Percentiles rank a stretch among this genome's conserved stretches.
phyloP scores from a whole-genome alignment of 768 basidiomycete genomes.

The Boletus reticulatus region DNA sequence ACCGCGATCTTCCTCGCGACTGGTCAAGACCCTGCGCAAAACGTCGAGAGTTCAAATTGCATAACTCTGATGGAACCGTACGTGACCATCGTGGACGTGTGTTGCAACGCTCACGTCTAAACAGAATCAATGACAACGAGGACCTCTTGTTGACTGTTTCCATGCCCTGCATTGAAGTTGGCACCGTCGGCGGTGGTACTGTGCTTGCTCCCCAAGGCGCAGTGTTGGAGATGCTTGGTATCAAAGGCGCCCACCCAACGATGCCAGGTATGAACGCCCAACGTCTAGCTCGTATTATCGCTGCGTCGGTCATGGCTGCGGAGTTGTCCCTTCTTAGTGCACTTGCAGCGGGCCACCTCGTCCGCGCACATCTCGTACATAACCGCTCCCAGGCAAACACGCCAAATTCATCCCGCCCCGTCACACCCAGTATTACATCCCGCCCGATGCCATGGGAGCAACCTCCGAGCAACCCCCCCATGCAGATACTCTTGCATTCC shows the following conservation, averaged over 20 bases:
- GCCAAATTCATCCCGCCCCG: constrained; percentile 60
- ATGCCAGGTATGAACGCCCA: constrained; percentile 89
- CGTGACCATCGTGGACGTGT: constrained; percentile 29
- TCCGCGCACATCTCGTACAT: constrained; percentile 89
- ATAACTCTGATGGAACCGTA: constrained; percentile 99
- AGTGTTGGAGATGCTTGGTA: constrained; percentile 91
- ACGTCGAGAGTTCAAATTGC: constrained; percentile 97
- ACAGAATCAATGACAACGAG: constrained; percentile 80
- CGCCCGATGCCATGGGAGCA: constrained; percentile 25
- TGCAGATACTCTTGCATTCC: constrained; percentile 30
- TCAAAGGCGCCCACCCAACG: constrained; percentile 85
- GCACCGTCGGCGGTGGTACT: constrained; percentile 96
- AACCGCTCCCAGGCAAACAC: constrained; percentile 85
- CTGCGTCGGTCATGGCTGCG: constrained; percentile 94
- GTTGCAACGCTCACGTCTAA: constrained; percentile 1
- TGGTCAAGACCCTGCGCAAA: constrained; percentile 98
- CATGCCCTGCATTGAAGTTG: constrained; percentile 99
- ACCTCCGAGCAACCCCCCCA: constrained; percentile 10
- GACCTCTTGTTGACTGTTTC: constrained; percentile 91
- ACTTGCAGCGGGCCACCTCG: constrained; percentile 91
- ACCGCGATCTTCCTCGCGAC: constrained; percentile 95
- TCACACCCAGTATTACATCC: constrained; percentile 48
- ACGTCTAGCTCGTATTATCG: constrained; percentile 84
- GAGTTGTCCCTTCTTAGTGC: constrained; percentile 91
- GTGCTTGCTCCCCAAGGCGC: constrained; percentile 86